phyloP scores from a whole-genome alignment of 2,329 filamentous ascomycete species.

The Cladophialophora carrionii region DNA sequence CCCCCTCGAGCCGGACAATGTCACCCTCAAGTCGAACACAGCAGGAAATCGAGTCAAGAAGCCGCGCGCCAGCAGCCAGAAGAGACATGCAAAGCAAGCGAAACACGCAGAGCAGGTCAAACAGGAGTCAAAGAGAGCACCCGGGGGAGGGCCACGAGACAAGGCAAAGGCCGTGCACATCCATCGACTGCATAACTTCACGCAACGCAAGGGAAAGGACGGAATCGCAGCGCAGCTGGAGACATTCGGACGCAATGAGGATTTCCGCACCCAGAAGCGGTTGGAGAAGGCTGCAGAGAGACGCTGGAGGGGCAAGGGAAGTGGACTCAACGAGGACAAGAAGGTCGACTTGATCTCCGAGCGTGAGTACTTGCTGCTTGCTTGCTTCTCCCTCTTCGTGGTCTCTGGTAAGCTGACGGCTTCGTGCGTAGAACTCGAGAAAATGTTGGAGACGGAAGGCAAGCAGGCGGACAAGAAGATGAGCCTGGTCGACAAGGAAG shows the following conservation, averaged over 20 bases:
- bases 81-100: background rate
- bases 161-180: background rate
- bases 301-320: slow-evolving; percentile 3
- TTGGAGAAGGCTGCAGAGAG: slow-evolving; percentile 9
- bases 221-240: background rate
- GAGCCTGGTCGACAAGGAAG: background rate
- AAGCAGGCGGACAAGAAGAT: background rate
- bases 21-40: background rate
- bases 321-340: slow-evolving; percentile 12
- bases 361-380: background rate
- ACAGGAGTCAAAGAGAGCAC: background rate
- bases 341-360: slow-evolving; percentile 18
- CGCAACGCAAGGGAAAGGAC: background rate
- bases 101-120: background rate
- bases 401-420: background rate
- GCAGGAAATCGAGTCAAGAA: background rate
- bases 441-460: background rate
- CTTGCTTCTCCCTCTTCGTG: background rate
- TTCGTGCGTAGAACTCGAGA: background rate
- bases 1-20: background rate
- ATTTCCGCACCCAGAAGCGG: background rate
- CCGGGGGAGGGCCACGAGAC: background rate
- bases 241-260: background rate
- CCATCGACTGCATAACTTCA: background rate
- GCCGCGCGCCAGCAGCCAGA: background rate